A percentile compares a stretch with the other conserved stretches of the same genome.
Conservation (phyloP, 2,329 filamentous ascomycete species). For the Claviceps cyperi region DNA sequence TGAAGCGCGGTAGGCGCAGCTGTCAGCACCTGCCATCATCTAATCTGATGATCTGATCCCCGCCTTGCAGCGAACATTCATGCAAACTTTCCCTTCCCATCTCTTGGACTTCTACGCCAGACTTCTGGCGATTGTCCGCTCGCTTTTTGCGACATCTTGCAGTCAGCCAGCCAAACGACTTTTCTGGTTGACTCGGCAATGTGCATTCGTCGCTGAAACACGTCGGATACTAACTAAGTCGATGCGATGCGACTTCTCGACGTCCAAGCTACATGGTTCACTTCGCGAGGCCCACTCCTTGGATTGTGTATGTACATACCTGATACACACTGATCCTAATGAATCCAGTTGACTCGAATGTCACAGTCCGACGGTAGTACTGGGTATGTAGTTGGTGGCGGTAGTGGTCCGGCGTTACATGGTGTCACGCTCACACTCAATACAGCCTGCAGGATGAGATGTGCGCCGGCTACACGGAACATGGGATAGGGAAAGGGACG, state of each 20-base stretch:
- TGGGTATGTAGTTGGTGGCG: background rate
- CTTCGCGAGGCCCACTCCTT: background rate
- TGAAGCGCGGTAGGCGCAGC: no score
- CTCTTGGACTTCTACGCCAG: background rate
- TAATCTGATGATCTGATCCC: background rate
- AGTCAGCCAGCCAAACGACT: background rate
- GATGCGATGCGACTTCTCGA: background rate
- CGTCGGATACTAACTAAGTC: slow-evolving; percentile 4
- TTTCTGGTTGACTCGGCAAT: slow-evolving; percentile 13
- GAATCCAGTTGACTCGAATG: background rate
- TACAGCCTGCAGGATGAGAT: background rate
- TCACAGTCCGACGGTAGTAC: background rate
- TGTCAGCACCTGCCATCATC: background rate
- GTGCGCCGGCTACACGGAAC: background rate
- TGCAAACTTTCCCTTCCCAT: background rate
- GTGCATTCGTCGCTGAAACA: slow-evolving; percentile 13
- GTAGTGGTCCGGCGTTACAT: background rate
- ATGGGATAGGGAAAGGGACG: background rate
- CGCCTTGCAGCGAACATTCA: background rate
- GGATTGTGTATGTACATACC: no score
- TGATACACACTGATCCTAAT: no score
- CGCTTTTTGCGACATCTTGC: background rate
- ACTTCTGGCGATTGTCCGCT: background rate
- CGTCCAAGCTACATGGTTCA: background rate
- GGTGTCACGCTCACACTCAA: background rate